Conservation (phyloP, 2,329 filamentous ascomycete genomes). For the Alternaria sp. region DNA sequence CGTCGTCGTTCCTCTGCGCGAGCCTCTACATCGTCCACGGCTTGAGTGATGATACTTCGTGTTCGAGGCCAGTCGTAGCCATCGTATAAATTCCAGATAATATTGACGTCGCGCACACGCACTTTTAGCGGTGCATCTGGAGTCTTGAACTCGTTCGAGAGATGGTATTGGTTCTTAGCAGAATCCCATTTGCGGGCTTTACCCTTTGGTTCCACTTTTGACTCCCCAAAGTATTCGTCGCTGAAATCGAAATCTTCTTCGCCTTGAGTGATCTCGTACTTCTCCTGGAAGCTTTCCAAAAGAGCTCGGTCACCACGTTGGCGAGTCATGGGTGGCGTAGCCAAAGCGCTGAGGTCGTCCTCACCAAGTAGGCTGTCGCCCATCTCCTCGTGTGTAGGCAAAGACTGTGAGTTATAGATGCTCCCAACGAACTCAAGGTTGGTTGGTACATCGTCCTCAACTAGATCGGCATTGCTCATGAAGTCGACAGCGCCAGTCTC, state of each 20-base stretch:
- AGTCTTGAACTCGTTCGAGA: constrained; percentile 68
- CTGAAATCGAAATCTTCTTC: constrained; percentile 74
- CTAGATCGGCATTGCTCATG: constrained; percentile 50
- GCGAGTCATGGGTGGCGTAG: constrained; percentile 41
- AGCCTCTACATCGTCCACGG: constrained; percentile 85
- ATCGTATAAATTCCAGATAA: constrained; percentile 98
- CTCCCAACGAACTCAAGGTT: constrained; percentile 62
- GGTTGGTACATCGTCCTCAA: constrained; percentile 53
- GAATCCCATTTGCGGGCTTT: constrained; percentile 85
- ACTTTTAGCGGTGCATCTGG: constrained; percentile 77
- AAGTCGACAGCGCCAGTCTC: constrained; percentile 62
- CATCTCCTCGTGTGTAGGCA: constrained; percentile 54
- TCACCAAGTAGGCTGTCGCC: constrained; percentile 54
- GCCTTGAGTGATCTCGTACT: constrained; percentile 64
- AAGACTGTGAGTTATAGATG: constrained; percentile 59
- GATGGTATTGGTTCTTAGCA: constrained; percentile 75
- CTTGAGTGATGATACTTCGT: constrained; percentile 83
- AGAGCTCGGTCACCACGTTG: constrained; percentile 50
- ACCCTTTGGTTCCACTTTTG: constrained; percentile 67
- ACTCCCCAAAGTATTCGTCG: constrained; percentile 76
- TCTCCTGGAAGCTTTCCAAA: constrained; percentile 63
- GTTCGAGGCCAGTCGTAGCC: constrained; percentile 96
- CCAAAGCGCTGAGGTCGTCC: constrained; percentile 49
- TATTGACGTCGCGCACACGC: constrained; percentile 83
- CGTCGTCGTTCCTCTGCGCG: constrained; percentile 79